Base-by-base conservation (phyloP, 2,329 filamentous ascomycete species). In the Colletotrichum godetiae region DNA sequence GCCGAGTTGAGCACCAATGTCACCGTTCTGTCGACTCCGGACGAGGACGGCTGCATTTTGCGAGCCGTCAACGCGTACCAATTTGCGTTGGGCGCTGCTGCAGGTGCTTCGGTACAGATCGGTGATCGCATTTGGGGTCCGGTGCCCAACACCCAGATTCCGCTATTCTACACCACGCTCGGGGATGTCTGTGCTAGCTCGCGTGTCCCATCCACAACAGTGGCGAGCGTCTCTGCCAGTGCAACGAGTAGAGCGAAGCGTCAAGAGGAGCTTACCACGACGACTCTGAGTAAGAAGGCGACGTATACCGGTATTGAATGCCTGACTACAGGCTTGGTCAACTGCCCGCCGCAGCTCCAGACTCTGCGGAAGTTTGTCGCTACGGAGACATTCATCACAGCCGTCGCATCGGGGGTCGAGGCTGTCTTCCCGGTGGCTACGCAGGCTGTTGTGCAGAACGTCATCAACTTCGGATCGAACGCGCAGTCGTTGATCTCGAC, bases 1-100 rank as follows among this genome's bases (percentile, higher is more conserved):
- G 89, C 88, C 33, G 85, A 90, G 65, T 87, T 91, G 74, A 81
- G 81, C 12, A 88, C 88, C 13, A 89, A 88, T 73, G 78, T 91
- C 46, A 89, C 88, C 0, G 79, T 79, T 2, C 75, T 82, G 3
- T 74, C 77, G 4, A 77, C 78, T 1, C 80, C 79, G 7, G 79
- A 80, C 22, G 78, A 81, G 1, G 78, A 81, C 31, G 79, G 83
- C 1, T 90, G 89, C 73, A 73, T 80, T 1, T 69, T 91, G 5
- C 80, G 79, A 11, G 84, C 89, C 5, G 80, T 85, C 11, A 85
- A 91, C 74, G 81, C 82, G 1, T 91, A 89, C 77, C 80, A 84
- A 12, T 77, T 91, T 12, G 88, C 84, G 0, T 75, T 91, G 0
- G 89, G 89, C 19, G 89, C 87, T 5, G 83, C 81, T 1, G 88